Percentiles rank a stretch among this genome's conserved stretches.
Conservation (phyloP, 2,329 filamentous ascomycete species). For the Sporothrix protearum region DNA sequence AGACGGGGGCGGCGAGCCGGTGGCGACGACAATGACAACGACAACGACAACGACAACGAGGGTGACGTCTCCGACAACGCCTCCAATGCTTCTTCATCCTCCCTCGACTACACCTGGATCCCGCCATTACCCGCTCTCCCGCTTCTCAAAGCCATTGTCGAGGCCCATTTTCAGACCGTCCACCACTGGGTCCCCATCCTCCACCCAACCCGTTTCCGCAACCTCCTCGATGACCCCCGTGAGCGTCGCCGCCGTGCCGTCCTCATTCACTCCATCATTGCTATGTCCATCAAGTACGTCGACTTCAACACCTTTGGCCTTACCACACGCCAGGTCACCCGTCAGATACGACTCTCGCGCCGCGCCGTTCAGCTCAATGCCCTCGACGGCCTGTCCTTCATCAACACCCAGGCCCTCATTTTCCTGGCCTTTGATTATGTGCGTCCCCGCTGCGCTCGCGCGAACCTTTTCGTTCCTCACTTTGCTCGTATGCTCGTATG, state of each 20-base stretch:
- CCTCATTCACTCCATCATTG: constrained; percentile 37
- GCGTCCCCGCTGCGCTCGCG: neutral
- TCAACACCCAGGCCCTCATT: constrained; percentile 36
- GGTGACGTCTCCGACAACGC: neutral
- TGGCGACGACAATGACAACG: neutral
- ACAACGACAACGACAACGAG: neutral
- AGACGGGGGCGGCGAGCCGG: neutral
- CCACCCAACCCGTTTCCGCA: constrained; percentile 36
- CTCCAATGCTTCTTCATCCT: constrained; percentile 3
- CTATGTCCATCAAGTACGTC: constrained; percentile 31
- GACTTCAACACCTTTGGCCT: constrained; percentile 5
- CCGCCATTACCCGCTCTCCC: constrained; percentile 19
- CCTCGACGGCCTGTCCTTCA: constrained; percentile 35
- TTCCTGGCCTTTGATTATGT: constrained; percentile 37
- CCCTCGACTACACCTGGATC: constrained; percentile 17
- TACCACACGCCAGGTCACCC: constrained; percentile 3
- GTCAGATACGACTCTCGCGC: constrained; percentile 21
- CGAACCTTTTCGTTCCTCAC: neutral
- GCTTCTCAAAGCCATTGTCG: constrained; percentile 32
- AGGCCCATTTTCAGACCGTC: constrained; percentile 34
- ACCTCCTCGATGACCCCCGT: constrained; percentile 29
- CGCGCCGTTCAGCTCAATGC: constrained; percentile 33
- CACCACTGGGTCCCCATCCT: constrained; percentile 41
- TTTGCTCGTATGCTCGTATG: neutral
- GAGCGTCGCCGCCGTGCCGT: constrained; percentile 32